Conservation (phyloP, 257 asterid species). For the Linderniella brevidens region DNA sequence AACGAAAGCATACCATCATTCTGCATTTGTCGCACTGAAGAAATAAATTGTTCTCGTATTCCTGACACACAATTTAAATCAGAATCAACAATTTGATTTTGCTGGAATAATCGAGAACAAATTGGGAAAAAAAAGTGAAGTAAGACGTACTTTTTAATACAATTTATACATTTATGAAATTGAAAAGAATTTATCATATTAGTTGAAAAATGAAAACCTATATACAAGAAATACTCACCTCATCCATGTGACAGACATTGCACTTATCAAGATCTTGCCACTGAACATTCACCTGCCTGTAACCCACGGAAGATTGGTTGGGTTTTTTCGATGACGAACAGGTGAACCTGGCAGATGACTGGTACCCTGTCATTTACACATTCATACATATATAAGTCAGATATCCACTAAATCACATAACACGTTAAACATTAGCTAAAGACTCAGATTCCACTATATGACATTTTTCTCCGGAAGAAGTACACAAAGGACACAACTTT, state of each 20-base stretch:
- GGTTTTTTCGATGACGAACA: slow-evolving; percentile 32
- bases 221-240: slow-evolving; percentile 28
- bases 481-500: too few relatives aligned
- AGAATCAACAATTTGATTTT: too few relatives aligned
- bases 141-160: too few relatives aligned
- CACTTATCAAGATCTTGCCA: slow-evolving; percentile 99
- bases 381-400: too few relatives aligned
- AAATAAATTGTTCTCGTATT: slow-evolving; percentile 90
- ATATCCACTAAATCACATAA: too few relatives aligned
- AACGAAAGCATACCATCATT: slow-evolving; percentile 70
- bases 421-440: too few relatives aligned
- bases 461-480: too few relatives aligned
- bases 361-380: slow-evolving; percentile 59
- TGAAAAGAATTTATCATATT: too few relatives aligned
- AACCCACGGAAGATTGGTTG: slow-evolving; percentile 36
- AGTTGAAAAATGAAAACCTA: slow-evolving; percentile 2
- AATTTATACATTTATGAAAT: too few relatives aligned
- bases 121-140: too few relatives aligned
- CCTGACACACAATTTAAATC: slow-evolving; percentile 26
- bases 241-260: slow-evolving; percentile 98
- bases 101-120: too few relatives aligned
- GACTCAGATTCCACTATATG: too few relatives aligned
- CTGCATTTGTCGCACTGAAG: slow-evolving; percentile 99
- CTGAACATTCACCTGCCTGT: slow-evolving; percentile 70
- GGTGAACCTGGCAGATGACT: slow-evolving; percentile 25